phyloP scores from a whole-genome alignment of 2,329 filamentous ascomycete species.

The Colletotrichum truncatum region DNA sequence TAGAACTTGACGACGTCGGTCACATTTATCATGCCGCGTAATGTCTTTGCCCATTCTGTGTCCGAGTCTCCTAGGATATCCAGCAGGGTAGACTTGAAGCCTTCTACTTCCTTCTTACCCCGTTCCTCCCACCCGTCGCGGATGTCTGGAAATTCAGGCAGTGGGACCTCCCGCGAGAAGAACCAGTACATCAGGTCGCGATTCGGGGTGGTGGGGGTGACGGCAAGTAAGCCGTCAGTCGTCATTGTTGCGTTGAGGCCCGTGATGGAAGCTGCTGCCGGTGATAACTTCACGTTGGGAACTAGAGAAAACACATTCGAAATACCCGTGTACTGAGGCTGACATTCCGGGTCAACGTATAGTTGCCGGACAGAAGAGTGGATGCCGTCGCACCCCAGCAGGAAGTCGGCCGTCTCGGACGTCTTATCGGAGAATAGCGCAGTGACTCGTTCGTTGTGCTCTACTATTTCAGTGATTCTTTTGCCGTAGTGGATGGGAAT shows the following conservation, averaged over 20 bases:
- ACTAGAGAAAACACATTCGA: constrained; percentile 34
- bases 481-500: constrained; percentile 14
- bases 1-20: constrained; percentile 42
- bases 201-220: constrained; percentile 36
- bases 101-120: constrained; percentile 39
- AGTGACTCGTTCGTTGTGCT: constrained; percentile 15
- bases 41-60: constrained; percentile 36
- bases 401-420: constrained; percentile 44
- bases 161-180: constrained; percentile 38
- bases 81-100: constrained; percentile 39
- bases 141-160: constrained; percentile 35
- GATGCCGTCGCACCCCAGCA: constrained; percentile 50
- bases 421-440: constrained; percentile 50
- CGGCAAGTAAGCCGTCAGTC: constrained; percentile 37
- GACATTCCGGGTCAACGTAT: constrained; percentile 36
- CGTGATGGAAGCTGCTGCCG: constrained; percentile 17
- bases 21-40: constrained; percentile 30
- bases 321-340: constrained; percentile 45
- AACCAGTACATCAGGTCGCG: constrained; percentile 41
- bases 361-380: constrained; percentile 44
- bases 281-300: constrained; percentile 31
- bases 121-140: constrained; percentile 43
- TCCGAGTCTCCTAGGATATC: constrained; percentile 30
- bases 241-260: constrained; percentile 41
- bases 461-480: background rate